Conservation (phyloP, 2,329 filamentous ascomycete genomes). For the Trichoderma citrinoviride region DNA sequence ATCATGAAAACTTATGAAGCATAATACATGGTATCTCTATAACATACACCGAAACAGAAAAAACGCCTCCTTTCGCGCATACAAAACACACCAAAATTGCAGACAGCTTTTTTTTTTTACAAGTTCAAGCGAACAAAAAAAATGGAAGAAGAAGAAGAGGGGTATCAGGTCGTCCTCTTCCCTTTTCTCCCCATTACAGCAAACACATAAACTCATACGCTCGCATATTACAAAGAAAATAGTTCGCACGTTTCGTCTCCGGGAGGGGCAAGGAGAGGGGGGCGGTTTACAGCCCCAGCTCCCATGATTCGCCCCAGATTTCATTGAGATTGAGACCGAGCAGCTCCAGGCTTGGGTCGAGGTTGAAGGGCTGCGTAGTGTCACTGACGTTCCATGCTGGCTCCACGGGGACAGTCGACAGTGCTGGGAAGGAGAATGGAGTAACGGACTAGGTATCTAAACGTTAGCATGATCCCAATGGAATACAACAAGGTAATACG, state of each 20-base stretch:
- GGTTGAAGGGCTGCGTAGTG: conserved; percentile 43
- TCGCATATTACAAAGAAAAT: background rate
- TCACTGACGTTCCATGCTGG: conserved; percentile 38
- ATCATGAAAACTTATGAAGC: no score
- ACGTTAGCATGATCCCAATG: background rate
- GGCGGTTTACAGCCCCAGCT: conserved; percentile 34
- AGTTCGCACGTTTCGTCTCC: background rate
- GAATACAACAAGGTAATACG: no score
- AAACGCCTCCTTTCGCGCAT: conserved; percentile 13
- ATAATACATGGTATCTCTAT: conserved; percentile 24
- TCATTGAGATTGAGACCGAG: conserved; percentile 55
- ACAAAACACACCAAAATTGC: no score
- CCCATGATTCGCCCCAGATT: conserved; percentile 53
- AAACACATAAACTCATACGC: background rate
- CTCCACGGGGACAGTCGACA: conserved; percentile 37
- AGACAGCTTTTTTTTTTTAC: no score
- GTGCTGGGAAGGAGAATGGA: conserved; percentile 41
- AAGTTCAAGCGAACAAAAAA: background rate
- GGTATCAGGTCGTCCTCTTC: no score
- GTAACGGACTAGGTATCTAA: conserved; percentile 38
- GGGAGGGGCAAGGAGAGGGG: no score
- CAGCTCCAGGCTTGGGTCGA: conserved; percentile 54
- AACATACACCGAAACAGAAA: conserved; percentile 23
- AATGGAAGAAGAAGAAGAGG: background rate
- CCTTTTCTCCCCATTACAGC: no score